These are phyloP conservation scores for Calonectria montana DNA, from an alignment of 2,329 filamentous ascomycete species.

Conservation along the genomic window DNA sequence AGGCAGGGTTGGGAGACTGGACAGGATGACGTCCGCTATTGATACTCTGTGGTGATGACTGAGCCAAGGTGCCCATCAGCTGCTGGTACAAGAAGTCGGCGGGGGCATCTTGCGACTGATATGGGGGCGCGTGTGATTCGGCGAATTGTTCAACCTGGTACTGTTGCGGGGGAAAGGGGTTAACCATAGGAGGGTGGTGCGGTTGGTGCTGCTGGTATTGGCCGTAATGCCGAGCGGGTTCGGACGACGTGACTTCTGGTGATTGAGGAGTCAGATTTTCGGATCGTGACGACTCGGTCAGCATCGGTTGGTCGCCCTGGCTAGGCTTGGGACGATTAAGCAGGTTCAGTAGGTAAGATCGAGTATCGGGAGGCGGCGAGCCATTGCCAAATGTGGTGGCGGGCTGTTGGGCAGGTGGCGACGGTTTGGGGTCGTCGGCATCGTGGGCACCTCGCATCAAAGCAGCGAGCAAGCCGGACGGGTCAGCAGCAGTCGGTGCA, in stretches of 20 bases:
- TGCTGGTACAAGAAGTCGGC: slow-evolving; percentile 53
- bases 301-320: slow-evolving; percentile 62
- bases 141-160: slow-evolving; percentile 42
- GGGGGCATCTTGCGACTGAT: slow-evolving; percentile 51
- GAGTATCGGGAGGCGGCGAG: slow-evolving; percentile 74
- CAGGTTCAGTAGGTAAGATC: slow-evolving; percentile 87
- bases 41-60: slow-evolving; percentile 54
- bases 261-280: slow-evolving; percentile 60
- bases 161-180: slow-evolving; percentile 39
- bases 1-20: slow-evolving; percentile 39
- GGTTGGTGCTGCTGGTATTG: slow-evolving; percentile 42
- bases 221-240: slow-evolving; percentile 43
- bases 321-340: slow-evolving; percentile 82
- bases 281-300: slow-evolving; percentile 57
- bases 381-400: slow-evolving; percentile 57
- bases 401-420: slow-evolving; percentile 38
- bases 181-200: slow-evolving; percentile 40
- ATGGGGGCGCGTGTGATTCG: slow-evolving; percentile 37
- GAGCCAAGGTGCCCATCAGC: slow-evolving; percentile 50
- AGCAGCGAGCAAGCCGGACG: slow-evolving; percentile 67
- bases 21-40: slow-evolving; percentile 50
- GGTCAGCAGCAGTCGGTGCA: slow-evolving; percentile 66
- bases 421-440: slow-evolving; percentile 54
- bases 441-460: slow-evolving; percentile 69
- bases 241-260: slow-evolving; percentile 43